phyloP scores from a whole-genome alignment of 805 yeast genomes.

The Candida loeiensis region DNA sequence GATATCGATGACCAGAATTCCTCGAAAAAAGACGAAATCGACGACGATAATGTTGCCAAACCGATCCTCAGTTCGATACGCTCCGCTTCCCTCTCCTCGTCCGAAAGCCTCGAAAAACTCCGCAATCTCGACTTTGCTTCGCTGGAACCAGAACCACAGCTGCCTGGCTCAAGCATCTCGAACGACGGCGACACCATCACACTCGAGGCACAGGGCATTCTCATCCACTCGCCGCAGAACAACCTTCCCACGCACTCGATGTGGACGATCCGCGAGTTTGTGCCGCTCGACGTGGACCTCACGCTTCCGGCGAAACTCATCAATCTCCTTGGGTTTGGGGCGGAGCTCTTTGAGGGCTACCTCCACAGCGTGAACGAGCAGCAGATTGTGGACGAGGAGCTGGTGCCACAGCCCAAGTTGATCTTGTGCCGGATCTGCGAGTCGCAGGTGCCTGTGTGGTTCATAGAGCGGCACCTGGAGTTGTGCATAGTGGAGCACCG shows the following conservation, averaged over 20 bases:
- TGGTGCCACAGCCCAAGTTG: constrained; percentile 74
- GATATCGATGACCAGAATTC: no score
- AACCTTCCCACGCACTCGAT: constrained; percentile 73
- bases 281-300: constrained; percentile 57
- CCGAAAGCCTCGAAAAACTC: background rate
- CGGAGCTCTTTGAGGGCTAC: constrained; percentile 76
- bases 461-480: constrained; percentile 88
- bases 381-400: constrained; percentile 58
- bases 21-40: no score
- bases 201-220: constrained; percentile 90
- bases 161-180: constrained; percentile 30
- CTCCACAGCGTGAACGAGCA: constrained; percentile 59
- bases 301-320: constrained; percentile 68
- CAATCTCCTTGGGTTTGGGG: constrained; percentile 84
- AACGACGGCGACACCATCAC: constrained; percentile 65
- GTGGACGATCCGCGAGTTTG: constrained; percentile 87
- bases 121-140: constrained; percentile 1
- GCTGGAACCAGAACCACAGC: background rate
- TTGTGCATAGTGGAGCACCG: constrained; percentile 82
- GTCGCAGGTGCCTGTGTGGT: constrained; percentile 89
- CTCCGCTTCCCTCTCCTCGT: background rate
- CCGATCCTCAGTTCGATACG: no score
- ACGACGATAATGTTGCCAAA: no score
- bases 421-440: constrained; percentile 93
- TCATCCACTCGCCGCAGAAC: constrained; percentile 60